Base-by-base conservation (phyloP, 208 protist genomes). In the Lotmaria passim region DNA sequence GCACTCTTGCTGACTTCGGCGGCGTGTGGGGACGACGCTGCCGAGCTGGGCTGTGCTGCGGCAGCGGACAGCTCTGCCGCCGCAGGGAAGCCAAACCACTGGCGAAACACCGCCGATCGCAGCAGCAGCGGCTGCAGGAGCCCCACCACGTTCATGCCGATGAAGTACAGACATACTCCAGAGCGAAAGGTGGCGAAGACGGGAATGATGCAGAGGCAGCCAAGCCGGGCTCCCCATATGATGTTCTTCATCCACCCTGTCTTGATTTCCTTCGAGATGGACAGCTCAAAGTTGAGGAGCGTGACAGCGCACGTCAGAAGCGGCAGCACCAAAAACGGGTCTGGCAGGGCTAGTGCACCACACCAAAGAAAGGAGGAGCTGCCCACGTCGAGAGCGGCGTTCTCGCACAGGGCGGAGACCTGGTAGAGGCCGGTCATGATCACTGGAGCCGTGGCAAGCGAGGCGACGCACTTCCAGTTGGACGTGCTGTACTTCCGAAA, bases 241-340 rank as follows among this genome's bases (percentile, higher is more conserved):
- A 94, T 44, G 72, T 90, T 93, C 24, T 55, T 67, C 86, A 90
- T 93, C 87, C 85, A 93, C 24, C 83, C 87, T 19, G 34, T 86
- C 61, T 89, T 91, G 39, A 90, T 62, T 33, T 91, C 84, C 50
- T 84, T 85, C 24, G 62, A 72, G 31, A 96, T 51, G 24, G 91
- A 91, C 3, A 96, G 68, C 76, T 96, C 91, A 76, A 94, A 94
- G 78, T 96, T 96, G 23, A 89, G 53, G 28, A 96, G 72, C 38
- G 87, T 90, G 17, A 93, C 67, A 14, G 21, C 79, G 66, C 86
- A 93, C 63, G 81, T 91, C 15, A 70, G 34, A 8, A 81, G 30
- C 17, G 91, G 91, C 2, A 96, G 81, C 26, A 94, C 24, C 30
- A 83, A 70, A 63, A 85, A 79, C 0, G 91, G 91, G 58, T 96